A percentile compares a stretch with the other conserved stretches of the same genome.
These are phyloP conservation scores for Tricholoma hemisulphureum DNA, from an alignment of 768 basidiomycete genomes.

Conservation along the genomic window DNA sequence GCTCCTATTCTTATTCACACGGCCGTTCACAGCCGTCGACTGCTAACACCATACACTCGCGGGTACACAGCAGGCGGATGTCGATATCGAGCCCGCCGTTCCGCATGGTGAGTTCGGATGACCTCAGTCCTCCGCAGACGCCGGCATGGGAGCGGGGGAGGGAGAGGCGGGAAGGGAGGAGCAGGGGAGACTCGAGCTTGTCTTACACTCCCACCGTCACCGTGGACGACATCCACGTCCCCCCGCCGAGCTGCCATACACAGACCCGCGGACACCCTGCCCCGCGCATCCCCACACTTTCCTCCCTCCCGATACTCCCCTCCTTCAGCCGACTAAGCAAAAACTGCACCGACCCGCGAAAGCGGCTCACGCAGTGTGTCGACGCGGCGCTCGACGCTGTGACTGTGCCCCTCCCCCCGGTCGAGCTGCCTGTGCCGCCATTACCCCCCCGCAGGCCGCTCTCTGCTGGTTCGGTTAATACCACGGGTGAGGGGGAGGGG, in stretches of 20 bases:
- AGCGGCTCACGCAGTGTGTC: background rate
- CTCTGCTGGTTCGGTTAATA: too few relatives aligned
- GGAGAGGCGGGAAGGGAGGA: background rate
- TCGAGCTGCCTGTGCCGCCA: background rate
- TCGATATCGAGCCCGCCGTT: slow-evolving; percentile 5
- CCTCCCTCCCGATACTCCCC: background rate
- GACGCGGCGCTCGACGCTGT: background rate
- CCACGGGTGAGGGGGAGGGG: background rate
- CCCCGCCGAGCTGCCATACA: slow-evolving; percentile 16
- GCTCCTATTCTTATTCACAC: too few relatives aligned
- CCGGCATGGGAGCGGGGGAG: background rate
- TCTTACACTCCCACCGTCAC: slow-evolving; percentile 19
- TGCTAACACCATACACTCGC: background rate
- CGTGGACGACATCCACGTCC: slow-evolving; percentile 29
- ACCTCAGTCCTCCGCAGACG: slow-evolving; percentile 6
- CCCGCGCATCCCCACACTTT: slow-evolving; percentile 28
- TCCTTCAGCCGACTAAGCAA: background rate
- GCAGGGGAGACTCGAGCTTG: slow-evolving; percentile 12
- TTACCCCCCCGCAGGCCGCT: too few relatives aligned
- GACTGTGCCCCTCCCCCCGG: background rate
- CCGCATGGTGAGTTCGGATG: slow-evolving; percentile 26
- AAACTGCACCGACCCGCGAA: background rate
- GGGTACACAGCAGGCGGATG: background rate
- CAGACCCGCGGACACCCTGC: slow-evolving; percentile 26
- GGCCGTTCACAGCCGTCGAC: background rate